Evolutionary conservation across 78 protist genomes (phyloP).

Genomic region (Anaeramoeba flamelloides): DNA sequence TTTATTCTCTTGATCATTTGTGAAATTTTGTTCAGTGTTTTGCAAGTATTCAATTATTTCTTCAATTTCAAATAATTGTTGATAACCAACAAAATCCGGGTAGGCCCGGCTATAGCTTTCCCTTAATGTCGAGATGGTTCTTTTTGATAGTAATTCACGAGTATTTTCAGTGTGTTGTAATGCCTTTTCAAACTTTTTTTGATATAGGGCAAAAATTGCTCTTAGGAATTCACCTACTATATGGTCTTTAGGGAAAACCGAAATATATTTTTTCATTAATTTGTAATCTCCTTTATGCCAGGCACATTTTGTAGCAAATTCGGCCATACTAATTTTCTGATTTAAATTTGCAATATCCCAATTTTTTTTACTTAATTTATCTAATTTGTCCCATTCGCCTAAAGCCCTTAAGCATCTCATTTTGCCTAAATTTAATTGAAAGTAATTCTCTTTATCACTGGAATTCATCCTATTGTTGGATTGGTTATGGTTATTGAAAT

Average conservation of each 20-base stretch:
- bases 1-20: slow-evolving; percentile 12
- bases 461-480: no score
- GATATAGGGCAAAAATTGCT: slow-evolving; percentile 46
- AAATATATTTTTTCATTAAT: slow-evolving; percentile 35
- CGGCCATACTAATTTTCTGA: no score
- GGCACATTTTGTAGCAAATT: no score
- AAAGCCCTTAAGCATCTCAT: slow-evolving; percentile 80
- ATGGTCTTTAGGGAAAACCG: slow-evolving; percentile 30
- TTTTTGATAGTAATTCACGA: slow-evolving; percentile 54
- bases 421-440: slow-evolving; percentile 49
- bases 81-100: slow-evolving; percentile 35
- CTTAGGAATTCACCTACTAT: slow-evolving; percentile 44
- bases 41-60: slow-evolving; percentile 42
- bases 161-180: slow-evolving; percentile 37
- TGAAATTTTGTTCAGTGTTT: background rate
- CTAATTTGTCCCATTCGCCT: slow-evolving; percentile 69
- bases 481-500: no score
- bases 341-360: no score
- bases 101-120: slow-evolving; percentile 67
- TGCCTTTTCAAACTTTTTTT: slow-evolving; percentile 25
- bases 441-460: no score
- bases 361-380: slow-evolving; percentile 18
- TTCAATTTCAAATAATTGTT: slow-evolving; percentile 60
- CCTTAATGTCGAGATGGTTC: no score
- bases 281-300: no score